Evolutionary conservation across 176 grass and related monocot species (phyloP), one percentile per base, ranked within the genome.

Genomic region (Eremochloa ophiuroides): DNA sequence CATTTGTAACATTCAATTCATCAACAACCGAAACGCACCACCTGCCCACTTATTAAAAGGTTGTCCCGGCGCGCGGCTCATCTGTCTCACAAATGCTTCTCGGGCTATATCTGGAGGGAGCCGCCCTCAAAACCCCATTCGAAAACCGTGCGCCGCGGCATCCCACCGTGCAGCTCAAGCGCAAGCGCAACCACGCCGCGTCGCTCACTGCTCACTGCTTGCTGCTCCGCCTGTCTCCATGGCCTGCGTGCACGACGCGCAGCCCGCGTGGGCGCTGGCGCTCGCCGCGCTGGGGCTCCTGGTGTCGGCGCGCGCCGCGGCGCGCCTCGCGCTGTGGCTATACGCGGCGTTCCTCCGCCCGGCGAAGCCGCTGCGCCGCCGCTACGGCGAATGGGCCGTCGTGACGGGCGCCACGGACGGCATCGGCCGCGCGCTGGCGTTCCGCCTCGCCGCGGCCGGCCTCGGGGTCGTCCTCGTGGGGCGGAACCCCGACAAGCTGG

Each of bases 331-430:
- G 26, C 58, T 48, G 18, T 90, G 88, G 88, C 42, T 91, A 43
- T 91, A 88, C 76, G 80, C 81, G 47, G 77, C 81, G 13, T 86
- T 93, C 81, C 90, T 96, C 66, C 93, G 93, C 22, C 88, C 93
- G 1, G 80, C 38, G 25, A 91, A 79, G 88, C 83, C 86, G 42
- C 93, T 96, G 44, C 93, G 74, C 12, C 26, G 44, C 9, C 77
- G 78, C 5, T 95, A 95, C 69, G 93, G 87, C 5, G 16, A 80
- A 1, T 95, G 93, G 93, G 93, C 93, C 26, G 77, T 92, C 58
- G 93, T 95, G n/a, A 95, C 90, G 40, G 93, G 93, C 23, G 85
- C 93, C 75, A 92, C 90, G 10, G 87, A 91, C 74, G 93, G 90
- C 61, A 96, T 96, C 67, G 90, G 90, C 18, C 81, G 74, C 72